Evolutionary conservation across 495 filamentous ascomycete genomes (phyloP).

Genomic region (Thermothielavioides terrestris): DNA sequence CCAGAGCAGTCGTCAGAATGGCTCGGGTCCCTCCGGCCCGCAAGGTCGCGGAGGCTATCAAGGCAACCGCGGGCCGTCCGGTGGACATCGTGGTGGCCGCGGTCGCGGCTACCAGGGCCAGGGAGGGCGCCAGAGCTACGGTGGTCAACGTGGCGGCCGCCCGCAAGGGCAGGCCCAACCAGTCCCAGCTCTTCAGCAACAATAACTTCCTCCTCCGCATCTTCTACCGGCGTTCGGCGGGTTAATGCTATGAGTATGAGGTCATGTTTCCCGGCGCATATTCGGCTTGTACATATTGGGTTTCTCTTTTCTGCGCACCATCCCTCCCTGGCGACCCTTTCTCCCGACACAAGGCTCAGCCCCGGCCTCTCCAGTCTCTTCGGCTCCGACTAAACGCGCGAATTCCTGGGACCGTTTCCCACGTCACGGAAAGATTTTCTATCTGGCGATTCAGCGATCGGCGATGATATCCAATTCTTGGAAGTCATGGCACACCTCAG

Average conservation of each 20-base stretch:
- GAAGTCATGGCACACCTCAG: slow-evolving; percentile 1
- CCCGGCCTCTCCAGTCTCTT: background rate
- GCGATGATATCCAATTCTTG: too few species aligned
- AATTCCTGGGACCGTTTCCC: background rate
- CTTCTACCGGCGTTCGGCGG: background rate
- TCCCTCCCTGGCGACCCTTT: background rate
- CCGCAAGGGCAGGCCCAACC: slow-evolving; percentile 24
- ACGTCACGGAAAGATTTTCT: background rate
- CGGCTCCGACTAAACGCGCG: background rate
- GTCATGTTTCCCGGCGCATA: slow-evolving; percentile 10
- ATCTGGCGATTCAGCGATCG: background rate
- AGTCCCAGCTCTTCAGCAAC: slow-evolving; percentile 26
- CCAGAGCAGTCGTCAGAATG: slow-evolving; percentile 20
- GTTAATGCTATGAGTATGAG: slow-evolving; percentile 13
- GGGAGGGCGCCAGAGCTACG: slow-evolving; percentile 33
- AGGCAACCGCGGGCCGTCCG: slow-evolving; percentile 30
- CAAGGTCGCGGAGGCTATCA: slow-evolving; percentile 31
- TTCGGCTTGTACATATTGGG: slow-evolving; percentile 30
- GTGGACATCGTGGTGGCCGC: slow-evolving; percentile 25
- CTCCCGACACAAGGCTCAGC: background rate
- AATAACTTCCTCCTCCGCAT: slow-evolving; percentile 8
- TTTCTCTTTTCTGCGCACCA: slow-evolving; percentile 5
- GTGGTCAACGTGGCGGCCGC: slow-evolving; percentile 34
- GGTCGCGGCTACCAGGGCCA: slow-evolving; percentile 30
- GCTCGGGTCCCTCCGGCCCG: slow-evolving; percentile 10